Evolutionary conservation across 1,284 basidiomycete genomes (phyloP).

Genomic region (Pyrrhoderma noxium): DNA sequence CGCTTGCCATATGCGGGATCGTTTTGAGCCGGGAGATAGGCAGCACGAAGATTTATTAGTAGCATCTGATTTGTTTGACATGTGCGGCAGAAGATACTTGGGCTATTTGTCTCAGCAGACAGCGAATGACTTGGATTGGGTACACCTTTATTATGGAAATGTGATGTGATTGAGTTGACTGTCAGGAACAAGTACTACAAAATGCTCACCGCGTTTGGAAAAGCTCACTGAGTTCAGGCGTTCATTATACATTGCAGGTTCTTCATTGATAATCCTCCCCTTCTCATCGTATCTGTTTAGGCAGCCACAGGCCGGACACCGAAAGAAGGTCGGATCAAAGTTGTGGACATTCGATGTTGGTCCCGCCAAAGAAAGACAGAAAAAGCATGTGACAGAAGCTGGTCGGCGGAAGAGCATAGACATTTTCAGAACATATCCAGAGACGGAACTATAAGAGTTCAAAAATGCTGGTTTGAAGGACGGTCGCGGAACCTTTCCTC

Average conservation of each 20-base stretch:
- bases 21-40: constrained; percentile 69
- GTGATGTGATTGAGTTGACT: not conserved
- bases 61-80: constrained; percentile 90
- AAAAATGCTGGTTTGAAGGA: too few species aligned
- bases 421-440: not conserved
- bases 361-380: constrained; percentile 43
- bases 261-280: constrained; percentile 74
- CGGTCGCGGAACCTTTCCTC: too few species aligned
- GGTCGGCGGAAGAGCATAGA: constrained; percentile 30
- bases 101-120: constrained; percentile 34
- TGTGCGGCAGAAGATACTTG: constrained; percentile 66
- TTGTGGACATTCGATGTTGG: constrained; percentile 23
- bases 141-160: constrained; percentile 39
- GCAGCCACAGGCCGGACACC: constrained; percentile 59
- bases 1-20: constrained; percentile 62
- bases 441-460: too few species aligned
- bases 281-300: constrained; percentile 63
- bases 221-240: constrained; percentile 65
- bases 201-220: constrained; percentile 58
- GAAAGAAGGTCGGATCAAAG: constrained; percentile 40
- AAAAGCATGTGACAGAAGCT: constrained; percentile 50
- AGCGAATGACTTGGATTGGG: constrained; percentile 61
- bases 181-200: not conserved
- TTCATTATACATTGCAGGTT: constrained; percentile 84
- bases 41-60: constrained; percentile 77